A percentile compares a stretch with the other conserved stretches of the same genome.
phyloP scores from a whole-genome alignment of 352 stramenopile genomes.

The Lagenidium giganteum region DNA sequence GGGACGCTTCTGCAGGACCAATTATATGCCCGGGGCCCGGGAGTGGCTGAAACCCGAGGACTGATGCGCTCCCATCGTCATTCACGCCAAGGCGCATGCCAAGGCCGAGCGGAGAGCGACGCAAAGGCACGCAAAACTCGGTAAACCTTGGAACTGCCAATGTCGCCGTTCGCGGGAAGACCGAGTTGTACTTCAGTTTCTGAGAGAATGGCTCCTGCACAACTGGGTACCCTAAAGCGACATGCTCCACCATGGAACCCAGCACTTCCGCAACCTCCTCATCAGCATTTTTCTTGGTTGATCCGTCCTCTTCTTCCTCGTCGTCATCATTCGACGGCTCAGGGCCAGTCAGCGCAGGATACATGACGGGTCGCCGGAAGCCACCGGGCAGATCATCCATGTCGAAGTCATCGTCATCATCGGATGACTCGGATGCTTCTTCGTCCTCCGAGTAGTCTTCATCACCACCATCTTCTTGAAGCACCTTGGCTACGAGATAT shows the following conservation, averaged over 20 bases:
- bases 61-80: conserved; percentile 48
- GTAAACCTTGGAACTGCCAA: conserved; percentile 43
- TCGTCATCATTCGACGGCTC: conserved; percentile 44
- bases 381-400: conserved; percentile 40
- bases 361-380: conserved; percentile 15
- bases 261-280: conserved; percentile 71
- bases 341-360: conserved; percentile 45
- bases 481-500: conserved; percentile 35
- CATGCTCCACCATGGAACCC: conserved; percentile 74
- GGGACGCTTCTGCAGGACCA: conserved; percentile 67
- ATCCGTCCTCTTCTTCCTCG: conserved; percentile 38
- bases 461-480: conserved; percentile 41
- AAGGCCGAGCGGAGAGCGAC: conserved; percentile 60
- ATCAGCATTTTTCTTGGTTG: conserved; percentile 53
- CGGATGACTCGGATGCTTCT: conserved; percentile 44
- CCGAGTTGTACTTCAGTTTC: conserved; percentile 44
- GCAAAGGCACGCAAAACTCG: conserved; percentile 71
- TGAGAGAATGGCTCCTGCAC: conserved; percentile 32
- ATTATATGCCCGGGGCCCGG: conserved; percentile 67
- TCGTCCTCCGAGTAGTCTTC: conserved; percentile 53
- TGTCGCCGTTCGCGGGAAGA: conserved; percentile 47
- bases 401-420: conserved; percentile 65
- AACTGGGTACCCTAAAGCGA: conserved; percentile 72
- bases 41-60: conserved; percentile 81
- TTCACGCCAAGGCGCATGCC: conserved; percentile 78